These are phyloP conservation scores for Pichia rugopelliculosa DNA, from an alignment of 805 yeast species.

Conservation along the genomic window DNA sequence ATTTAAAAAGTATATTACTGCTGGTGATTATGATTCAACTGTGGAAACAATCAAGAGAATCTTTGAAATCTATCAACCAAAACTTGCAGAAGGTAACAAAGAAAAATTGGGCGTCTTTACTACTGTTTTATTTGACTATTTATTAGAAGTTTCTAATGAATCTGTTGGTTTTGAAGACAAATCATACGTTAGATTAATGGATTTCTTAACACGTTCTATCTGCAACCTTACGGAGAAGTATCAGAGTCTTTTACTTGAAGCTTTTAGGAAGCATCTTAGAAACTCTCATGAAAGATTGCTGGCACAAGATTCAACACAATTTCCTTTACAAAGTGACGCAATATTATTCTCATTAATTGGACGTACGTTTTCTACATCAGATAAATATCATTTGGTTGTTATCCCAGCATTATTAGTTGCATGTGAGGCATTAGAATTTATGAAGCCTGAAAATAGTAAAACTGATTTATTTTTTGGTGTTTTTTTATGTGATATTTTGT, in stretches of 20 bases:
- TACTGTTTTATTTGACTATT: slow-evolving; percentile 55
- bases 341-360: slow-evolving; percentile 69
- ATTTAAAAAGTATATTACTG: slow-evolving; percentile 29
- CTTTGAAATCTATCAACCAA: slow-evolving; percentile 61
- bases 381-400: slow-evolving; percentile 84
- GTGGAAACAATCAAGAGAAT: slow-evolving; percentile 46
- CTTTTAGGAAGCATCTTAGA: slow-evolving; percentile 49
- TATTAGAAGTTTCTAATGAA: slow-evolving; percentile 39
- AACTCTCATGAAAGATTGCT: slow-evolving; percentile 48
- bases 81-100: slow-evolving; percentile 74
- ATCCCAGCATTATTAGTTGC: slow-evolving; percentile 75
- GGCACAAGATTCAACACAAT: slow-evolving; percentile 18
- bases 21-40: slow-evolving; percentile 35
- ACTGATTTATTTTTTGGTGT: slow-evolving; percentile 47
- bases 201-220: slow-evolving; percentile 36
- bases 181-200: slow-evolving; percentile 27
- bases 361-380: slow-evolving; percentile 82
- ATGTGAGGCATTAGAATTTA: slow-evolving; percentile 58
- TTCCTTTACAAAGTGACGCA: slow-evolving; percentile 47
- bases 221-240: slow-evolving; percentile 58
- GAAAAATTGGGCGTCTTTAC: slow-evolving; percentile 60
- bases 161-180: slow-evolving; percentile 17
- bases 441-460: slow-evolving; percentile 22
- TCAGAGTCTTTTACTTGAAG: slow-evolving; percentile 54
- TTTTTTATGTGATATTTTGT: slow-evolving; percentile 54